phyloP scores from a whole-genome alignment of 1,284 basidiomycete species.

The Naganishia liquefaciens region DNA sequence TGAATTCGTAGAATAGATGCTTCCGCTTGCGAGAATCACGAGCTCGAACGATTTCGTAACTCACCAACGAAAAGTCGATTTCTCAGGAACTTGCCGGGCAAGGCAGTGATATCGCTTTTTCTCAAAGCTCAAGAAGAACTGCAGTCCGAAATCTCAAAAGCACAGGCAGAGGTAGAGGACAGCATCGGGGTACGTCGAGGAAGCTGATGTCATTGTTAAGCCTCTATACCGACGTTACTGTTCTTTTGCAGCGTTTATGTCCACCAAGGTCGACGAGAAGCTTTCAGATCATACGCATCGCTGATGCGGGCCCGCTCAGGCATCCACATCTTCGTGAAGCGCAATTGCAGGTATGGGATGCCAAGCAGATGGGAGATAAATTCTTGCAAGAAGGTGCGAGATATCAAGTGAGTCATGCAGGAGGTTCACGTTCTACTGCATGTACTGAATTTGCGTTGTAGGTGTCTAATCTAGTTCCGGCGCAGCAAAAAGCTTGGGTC shows the following conservation, averaged over 20 bases:
- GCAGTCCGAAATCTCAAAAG: slow-evolving; percentile 59
- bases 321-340: slow-evolving; percentile 62
- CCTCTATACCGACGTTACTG: not conserved
- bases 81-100: slow-evolving; percentile 55
- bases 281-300: slow-evolving; percentile 75
- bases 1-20: slow-evolving; percentile 25
- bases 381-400: slow-evolving; percentile 66
- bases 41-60: slow-evolving; percentile 46
- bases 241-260: slow-evolving; percentile 61
- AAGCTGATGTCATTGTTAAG: too few species aligned
- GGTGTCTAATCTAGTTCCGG: slow-evolving; percentile 67
- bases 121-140: slow-evolving; percentile 60
- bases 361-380: slow-evolving; percentile 60
- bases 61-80: slow-evolving; percentile 48
- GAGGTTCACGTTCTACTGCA: not conserved
- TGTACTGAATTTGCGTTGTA: slow-evolving; percentile 39
- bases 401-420: slow-evolving; percentile 62
- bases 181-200: slow-evolving; percentile 64
- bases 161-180: slow-evolving; percentile 64
- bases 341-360: slow-evolving; percentile 83
- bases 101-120: slow-evolving; percentile 67
- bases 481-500: slow-evolving; percentile 66
- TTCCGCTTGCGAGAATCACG: slow-evolving; percentile 37
- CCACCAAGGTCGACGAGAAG: slow-evolving; percentile 75
- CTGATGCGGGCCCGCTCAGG: slow-evolving; percentile 65